Conservation (phyloP, 345 rosid species). For the Hibiscus mutabilis region DNA sequence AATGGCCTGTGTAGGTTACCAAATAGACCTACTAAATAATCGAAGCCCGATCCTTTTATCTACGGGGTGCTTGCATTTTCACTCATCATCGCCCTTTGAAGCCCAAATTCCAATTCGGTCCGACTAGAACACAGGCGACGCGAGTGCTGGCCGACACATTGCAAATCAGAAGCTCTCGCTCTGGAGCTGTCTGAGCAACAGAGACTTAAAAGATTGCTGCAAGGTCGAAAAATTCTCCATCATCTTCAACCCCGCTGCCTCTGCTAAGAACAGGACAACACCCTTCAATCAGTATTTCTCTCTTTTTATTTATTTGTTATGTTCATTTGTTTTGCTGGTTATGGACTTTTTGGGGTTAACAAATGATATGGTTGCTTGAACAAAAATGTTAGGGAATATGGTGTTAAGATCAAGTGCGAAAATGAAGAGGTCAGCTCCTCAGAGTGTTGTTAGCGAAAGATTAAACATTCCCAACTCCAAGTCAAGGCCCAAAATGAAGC, state of each 20-base stretch:
- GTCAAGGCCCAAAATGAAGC: slow-evolving; percentile 20
- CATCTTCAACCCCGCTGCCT: slow-evolving; percentile 2
- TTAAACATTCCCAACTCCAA: neutral
- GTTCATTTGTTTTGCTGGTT: neutral
- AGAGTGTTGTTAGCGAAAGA: slow-evolving; percentile 1
- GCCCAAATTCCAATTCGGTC: neutral
- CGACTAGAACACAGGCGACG: neutral
- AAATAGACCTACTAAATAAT: neutral
- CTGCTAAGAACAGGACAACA: neutral
- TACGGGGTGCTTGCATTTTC: neutral
- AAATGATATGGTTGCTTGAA: neutral
- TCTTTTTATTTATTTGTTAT: neutral
- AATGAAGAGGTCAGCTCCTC: slow-evolving; percentile 6
- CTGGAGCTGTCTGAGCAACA: neutral
- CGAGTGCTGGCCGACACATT: neutral
- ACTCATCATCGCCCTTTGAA: neutral
- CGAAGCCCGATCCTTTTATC: neutral
- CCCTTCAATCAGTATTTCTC: neutral
- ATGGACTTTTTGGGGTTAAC: neutral
- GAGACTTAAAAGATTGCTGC: no score
- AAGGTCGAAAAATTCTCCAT: neutral
- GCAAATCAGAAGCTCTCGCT: no score
- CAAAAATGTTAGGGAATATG: neutral
- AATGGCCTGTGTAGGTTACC: neutral
- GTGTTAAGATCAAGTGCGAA: slow-evolving; percentile 4